These are phyloP conservation scores for Biscogniauxia mediterranea DNA, from an alignment of 2,329 filamentous ascomycete genomes.

Conservation along the genomic window DNA sequence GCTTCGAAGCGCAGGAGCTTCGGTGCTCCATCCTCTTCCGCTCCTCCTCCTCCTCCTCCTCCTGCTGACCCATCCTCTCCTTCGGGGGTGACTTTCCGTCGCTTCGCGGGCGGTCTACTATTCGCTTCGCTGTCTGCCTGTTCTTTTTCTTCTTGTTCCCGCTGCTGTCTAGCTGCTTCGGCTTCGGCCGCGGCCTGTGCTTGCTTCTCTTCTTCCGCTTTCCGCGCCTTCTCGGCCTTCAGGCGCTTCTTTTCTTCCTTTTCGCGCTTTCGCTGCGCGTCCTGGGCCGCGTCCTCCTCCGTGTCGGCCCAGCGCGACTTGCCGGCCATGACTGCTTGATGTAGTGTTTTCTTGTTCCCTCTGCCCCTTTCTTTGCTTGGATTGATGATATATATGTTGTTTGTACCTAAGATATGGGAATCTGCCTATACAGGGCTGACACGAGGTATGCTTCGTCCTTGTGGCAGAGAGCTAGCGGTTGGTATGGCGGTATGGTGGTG, in stretches of 20 bases:
- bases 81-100: constrained; percentile 56
- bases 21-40: constrained; percentile 33
- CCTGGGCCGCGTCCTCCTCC: constrained; percentile 74
- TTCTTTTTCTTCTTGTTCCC: constrained; percentile 23
- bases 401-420: too few species aligned
- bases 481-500: too few species aligned
- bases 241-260: constrained; percentile 86
- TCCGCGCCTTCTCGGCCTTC: constrained; percentile 78
- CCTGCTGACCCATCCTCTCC: constrained; percentile 26
- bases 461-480: too few species aligned
- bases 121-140: constrained; percentile 29
- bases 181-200: constrained; percentile 35
- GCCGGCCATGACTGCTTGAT: constrained; percentile 50
- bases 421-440: too few species aligned
- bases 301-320: constrained; percentile 87
- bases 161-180: constrained; percentile 30
- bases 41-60: constrained; percentile 7
- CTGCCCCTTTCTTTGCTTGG: not conserved
- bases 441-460: too few species aligned
- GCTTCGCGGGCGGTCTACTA: constrained; percentile 56
- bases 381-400: not conserved
- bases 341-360: not conserved
- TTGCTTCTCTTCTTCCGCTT: constrained; percentile 55
- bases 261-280: constrained; percentile 70
- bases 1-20: constrained; percentile 71